Evolutionary conservation across 2,329 filamentous ascomycete species (phyloP).

Genomic region (Fusarium sp.): DNA sequence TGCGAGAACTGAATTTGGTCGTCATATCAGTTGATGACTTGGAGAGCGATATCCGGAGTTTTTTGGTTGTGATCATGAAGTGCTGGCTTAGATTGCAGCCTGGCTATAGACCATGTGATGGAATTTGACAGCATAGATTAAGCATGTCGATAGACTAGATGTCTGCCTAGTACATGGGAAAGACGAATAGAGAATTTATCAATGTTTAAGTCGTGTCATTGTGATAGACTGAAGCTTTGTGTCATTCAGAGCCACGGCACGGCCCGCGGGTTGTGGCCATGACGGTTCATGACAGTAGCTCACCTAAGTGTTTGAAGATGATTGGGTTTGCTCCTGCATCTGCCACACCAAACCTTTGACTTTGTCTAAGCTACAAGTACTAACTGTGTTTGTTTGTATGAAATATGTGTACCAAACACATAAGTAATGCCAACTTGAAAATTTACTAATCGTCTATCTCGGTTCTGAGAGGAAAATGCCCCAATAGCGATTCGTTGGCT

Average conservation of each 20-base stretch:
- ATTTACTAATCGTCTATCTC: no score
- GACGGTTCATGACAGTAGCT: slow-evolving; percentile 11
- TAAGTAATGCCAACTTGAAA: no score
- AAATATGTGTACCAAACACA: no score
- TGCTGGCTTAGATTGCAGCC: slow-evolving; percentile 26
- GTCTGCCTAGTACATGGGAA: slow-evolving; percentile 10
- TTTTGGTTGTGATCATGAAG: slow-evolving; percentile 46
- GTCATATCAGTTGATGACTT: slow-evolving; percentile 32
- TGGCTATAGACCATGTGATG: slow-evolving; percentile 20
- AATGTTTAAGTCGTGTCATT: neutral
- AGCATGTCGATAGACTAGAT: slow-evolving; percentile 3
- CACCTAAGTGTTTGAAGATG: neutral
- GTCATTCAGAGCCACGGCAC: slow-evolving; percentile 10
- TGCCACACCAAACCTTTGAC: slow-evolving; percentile 14
- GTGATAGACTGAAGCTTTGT: neutral
- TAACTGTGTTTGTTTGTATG: no score
- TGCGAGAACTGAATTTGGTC: slow-evolving; percentile 35
- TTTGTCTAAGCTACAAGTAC: neutral
- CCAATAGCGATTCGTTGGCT: no score
- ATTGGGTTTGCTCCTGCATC: slow-evolving; percentile 32
- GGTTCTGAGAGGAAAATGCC: no score
- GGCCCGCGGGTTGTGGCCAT: slow-evolving; percentile 13
- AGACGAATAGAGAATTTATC: slow-evolving; percentile 12
- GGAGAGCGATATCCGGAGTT: slow-evolving; percentile 49
- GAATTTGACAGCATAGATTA: slow-evolving; percentile 5